A percentile compares a stretch with the other conserved stretches of the same genome.
Conservation (phyloP, 2,329 filamentous ascomycete species). For the Aureobasidium zeae region DNA sequence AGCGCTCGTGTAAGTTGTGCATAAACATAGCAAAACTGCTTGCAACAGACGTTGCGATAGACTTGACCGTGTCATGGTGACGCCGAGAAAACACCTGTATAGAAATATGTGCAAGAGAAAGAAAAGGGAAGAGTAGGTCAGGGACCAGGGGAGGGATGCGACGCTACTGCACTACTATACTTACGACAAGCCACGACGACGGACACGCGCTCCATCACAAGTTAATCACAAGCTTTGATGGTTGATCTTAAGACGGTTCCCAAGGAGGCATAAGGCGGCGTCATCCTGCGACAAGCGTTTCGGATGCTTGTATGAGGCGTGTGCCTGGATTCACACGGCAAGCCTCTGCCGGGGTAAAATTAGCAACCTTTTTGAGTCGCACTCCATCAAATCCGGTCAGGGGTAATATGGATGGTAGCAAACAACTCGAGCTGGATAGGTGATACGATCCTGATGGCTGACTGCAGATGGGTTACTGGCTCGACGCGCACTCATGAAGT, state of each 20-base stretch:
- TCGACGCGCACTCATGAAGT: too few species aligned
- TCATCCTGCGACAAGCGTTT: slow-evolving; percentile 13
- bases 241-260: slow-evolving; percentile 9
- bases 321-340: slow-evolving; percentile 11
- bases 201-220: slow-evolving; percentile 5
- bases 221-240: too few species aligned
- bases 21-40: slow-evolving; percentile 10
- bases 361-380: slow-evolving; percentile 33
- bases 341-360: slow-evolving; percentile 7
- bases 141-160: slow-evolving; percentile 4
- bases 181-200: slow-evolving; percentile 4
- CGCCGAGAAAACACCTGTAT: slow-evolving; percentile 10
- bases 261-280: slow-evolving; percentile 12
- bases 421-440: too few species aligned
- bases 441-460: too few species aligned
- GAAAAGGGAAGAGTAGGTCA: slow-evolving; percentile 7
- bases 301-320: slow-evolving; percentile 2
- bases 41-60: slow-evolving; percentile 11
- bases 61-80: slow-evolving; percentile 5
- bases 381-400: too few species aligned
- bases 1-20: not conserved
- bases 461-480: too few species aligned
- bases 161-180: slow-evolving; percentile 11
- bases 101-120: not conserved
- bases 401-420: too few species aligned